Evolutionary conservation across 306 rosid genomes (phyloP).

Genomic region (Potentilla sterilis): DNA sequence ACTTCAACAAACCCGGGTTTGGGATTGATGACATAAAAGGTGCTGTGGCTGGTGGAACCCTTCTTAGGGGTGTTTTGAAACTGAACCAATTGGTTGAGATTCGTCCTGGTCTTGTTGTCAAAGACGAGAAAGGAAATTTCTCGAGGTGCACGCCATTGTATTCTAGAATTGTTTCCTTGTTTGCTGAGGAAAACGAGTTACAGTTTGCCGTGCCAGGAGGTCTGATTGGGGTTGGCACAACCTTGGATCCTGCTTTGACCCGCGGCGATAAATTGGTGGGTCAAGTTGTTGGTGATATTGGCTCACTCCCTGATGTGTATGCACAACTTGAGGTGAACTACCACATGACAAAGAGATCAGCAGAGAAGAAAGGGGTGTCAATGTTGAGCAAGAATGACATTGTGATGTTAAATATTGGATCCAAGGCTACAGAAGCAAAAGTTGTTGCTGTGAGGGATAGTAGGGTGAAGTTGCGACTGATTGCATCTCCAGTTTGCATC

Average conservation of each 20-base stretch:
- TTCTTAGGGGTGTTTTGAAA: conserved; percentile 82
- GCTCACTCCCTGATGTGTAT: conserved; percentile 79
- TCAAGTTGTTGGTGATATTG: conserved; percentile 91
- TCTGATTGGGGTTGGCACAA: conserved; percentile 82
- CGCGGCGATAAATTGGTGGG: conserved; percentile 83
- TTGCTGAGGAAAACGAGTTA: conserved; percentile 80
- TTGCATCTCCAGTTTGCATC: conserved; percentile 69
- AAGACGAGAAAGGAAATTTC: conserved; percentile 75
- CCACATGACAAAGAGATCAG: conserved; percentile 47
- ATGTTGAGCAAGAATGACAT: conserved; percentile 71
- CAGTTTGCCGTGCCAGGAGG: conserved; percentile 96
- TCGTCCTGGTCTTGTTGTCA: conserved; percentile 87
- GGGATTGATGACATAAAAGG: conserved; percentile 87
- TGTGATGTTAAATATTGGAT: conserved; percentile 86
- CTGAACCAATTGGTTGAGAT: conserved; percentile 84
- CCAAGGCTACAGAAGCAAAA: conserved; percentile 83
- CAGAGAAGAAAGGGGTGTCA: conserved; percentile 79
- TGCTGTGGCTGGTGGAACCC: conserved; percentile 93
- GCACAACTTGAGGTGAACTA: conserved; percentile 70
- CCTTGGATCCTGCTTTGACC: conserved; percentile 86
- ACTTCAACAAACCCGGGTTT: conserved; percentile 86
- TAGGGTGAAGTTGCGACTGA: conserved; percentile 72
- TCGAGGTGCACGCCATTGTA: conserved; percentile 73
- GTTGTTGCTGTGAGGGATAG: conserved; percentile 61
- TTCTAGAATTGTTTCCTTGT: conserved; percentile 80